A percentile compares a stretch with the other conserved stretches of the same genome.
phyloP scores from a whole-genome alignment of 768 basidiomycete genomes.

The Auriscalpium orientale region DNA sequence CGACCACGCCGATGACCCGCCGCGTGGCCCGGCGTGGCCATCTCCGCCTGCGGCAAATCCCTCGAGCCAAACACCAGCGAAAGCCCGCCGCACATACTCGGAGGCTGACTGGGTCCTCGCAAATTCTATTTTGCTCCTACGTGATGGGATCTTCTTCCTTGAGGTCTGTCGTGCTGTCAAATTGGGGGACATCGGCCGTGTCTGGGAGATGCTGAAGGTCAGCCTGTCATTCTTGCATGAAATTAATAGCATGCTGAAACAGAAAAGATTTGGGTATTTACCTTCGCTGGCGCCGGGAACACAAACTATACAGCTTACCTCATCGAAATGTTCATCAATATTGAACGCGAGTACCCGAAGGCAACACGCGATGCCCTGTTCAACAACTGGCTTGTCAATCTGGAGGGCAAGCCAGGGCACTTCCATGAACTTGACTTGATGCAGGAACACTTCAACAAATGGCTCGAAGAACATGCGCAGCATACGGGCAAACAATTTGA shows the following conservation, averaged over 20 bases:
- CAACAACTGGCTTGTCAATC: conserved; percentile 16
- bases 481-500: conserved; percentile 19
- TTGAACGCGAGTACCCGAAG: conserved; percentile 1
- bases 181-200: conserved; percentile 1
- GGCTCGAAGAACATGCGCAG: conserved; percentile 18
- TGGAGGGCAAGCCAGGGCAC: conserved; percentile 2
- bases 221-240: neutral
- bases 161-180: neutral
- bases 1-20: too few species aligned
- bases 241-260: neutral
- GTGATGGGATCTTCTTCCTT: conserved; percentile 1
- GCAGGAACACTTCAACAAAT: conserved; percentile 28
- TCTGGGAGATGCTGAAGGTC: conserved; percentile 5
- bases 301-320: conserved; percentile 6
- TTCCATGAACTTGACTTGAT: conserved; percentile 15
- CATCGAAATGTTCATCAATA: conserved; percentile 5
- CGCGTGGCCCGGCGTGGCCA: too few species aligned
- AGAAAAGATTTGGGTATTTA: conserved; percentile 3
- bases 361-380: neutral
- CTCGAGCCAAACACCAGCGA: neutral
- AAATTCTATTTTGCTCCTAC: conserved; percentile 4
- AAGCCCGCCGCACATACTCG: neutral
- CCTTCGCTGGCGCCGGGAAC: conserved; percentile 7
- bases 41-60: too few species aligned
- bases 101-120: neutral